Evolutionary conservation across 495 filamentous ascomycete genomes (phyloP), one percentile per base, ranked within the genome.

Genomic region (Talaromyces adpressus): DNA sequence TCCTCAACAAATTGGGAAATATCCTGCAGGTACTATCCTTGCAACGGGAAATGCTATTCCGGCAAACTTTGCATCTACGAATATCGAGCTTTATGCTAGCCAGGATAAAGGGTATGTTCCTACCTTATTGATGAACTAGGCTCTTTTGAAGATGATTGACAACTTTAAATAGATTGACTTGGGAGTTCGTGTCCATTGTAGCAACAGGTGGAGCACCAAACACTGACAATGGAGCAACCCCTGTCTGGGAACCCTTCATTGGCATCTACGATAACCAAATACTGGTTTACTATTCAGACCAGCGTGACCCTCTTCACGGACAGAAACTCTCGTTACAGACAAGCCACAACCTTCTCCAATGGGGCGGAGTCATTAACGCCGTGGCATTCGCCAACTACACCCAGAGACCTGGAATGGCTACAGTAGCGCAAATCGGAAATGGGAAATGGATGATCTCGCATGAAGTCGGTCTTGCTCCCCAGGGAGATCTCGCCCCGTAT

Each of bases 241-340:
- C 84, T 1, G 78, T 88, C 29, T 88, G 85, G 86, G 86, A 89
- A 67, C 86, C 85, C 0, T 86, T 84, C 67, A 69, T 88, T 11
- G 63, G 86, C 75, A 32, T 64, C 56, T 68, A 73, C 68, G 71
- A 84, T 22, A 67, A 75, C 63, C 70, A 83, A 52, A 68, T 88
- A 9, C 73, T 87, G 20, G 69, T 72, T 66, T 89, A 83, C 70
- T 89, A 87, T 73, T 85, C 84, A 6, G 86, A 89, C 69, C 86
- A 88, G 71, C 79, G 86, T 58, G 85, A 87, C 69, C 71, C 78
- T 12, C 68, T 67, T 7, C 78, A 88, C 66, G 85, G 84, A 18
- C 86, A 88, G 69, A 87, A 88, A 67, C 75, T 88, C 47, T 78
- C 77, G 14, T 83, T 87, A 67, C 82, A 86, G 65, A 75, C 74